These are phyloP conservation scores for Theileria parva DNA, from an alignment of 169 alveolate species.

Conservation along the genomic window DNA sequence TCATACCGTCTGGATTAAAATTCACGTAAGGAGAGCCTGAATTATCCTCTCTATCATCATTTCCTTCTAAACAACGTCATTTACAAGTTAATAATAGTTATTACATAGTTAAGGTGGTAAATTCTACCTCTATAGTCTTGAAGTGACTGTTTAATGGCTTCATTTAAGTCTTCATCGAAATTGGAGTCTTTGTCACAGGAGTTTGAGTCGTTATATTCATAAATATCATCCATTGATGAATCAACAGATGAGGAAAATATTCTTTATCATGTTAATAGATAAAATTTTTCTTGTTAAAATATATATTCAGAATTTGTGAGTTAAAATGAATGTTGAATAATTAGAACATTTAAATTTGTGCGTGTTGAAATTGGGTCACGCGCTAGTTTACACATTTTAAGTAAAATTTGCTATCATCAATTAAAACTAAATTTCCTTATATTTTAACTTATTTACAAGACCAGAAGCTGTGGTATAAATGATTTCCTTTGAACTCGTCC, in stretches of 20 bases:
- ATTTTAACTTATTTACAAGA: constrained; percentile 13
- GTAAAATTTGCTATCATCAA: too few species aligned
- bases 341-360: neutral
- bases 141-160: constrained; percentile 43
- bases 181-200: constrained; percentile 3
- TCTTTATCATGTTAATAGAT: neutral
- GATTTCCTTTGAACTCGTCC: constrained; percentile 42
- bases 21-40: constrained; percentile 4
- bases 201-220: neutral
- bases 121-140: constrained; percentile 15
- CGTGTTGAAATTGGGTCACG: neutral
- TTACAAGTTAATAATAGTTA: neutral
- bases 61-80: neutral
- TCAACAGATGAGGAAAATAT: neutral
- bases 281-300: too few species aligned
- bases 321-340: neutral
- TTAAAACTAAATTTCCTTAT: constrained; percentile 28
- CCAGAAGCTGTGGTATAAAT: constrained; percentile 65
- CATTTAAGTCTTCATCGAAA: constrained; percentile 30
- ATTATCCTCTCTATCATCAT: neutral
- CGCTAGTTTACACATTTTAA: neutral
- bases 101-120: neutral
- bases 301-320: neutral
- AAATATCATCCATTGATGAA: constrained; percentile 6
- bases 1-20: constrained; percentile 8